A percentile compares a stretch with the other conserved stretches of the same genome.
These are phyloP conservation scores for Wallacemonas sp. DNA, from an alignment of 208 protist species.

Conservation along the genomic window DNA sequence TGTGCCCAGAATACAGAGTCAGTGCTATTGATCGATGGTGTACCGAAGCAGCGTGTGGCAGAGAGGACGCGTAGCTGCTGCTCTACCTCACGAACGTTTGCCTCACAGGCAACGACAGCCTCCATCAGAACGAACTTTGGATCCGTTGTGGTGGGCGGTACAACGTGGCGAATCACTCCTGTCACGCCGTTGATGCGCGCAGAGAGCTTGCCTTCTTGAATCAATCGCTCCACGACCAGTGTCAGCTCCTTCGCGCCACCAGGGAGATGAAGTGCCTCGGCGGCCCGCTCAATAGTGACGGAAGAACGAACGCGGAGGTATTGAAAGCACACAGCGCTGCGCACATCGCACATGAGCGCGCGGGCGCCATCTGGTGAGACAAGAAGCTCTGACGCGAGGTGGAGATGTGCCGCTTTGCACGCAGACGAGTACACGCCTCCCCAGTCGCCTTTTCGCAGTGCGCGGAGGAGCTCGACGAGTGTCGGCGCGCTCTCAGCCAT, in stretches of 20 bases:
- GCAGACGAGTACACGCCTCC: constrained; percentile 23
- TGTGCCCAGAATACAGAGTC: neutral
- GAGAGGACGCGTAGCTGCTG: constrained; percentile 24
- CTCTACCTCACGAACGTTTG: constrained; percentile 10
- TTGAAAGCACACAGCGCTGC: constrained; percentile 33
- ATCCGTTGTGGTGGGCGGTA: constrained; percentile 8
- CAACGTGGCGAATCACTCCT: constrained; percentile 11
- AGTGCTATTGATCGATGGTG: neutral
- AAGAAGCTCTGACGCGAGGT: constrained; percentile 9
- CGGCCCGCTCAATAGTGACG: neutral
- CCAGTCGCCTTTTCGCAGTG: constrained; percentile 25
- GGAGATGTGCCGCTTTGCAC: constrained; percentile 16
- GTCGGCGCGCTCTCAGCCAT: constrained; percentile 29
- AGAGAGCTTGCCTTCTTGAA: neutral
- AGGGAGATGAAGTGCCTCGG: neutral
- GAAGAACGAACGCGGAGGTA: constrained; percentile 11
- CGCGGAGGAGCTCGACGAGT: constrained; percentile 18
- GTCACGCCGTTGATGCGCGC: constrained; percentile 12
- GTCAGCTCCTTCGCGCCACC: constrained; percentile 1
- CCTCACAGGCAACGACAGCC: constrained; percentile 16
- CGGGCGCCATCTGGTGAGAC: constrained; percentile 1
- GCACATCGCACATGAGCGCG: constrained; percentile 21
- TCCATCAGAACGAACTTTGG: constrained; percentile 9
- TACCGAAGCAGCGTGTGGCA: neutral
- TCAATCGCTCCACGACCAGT: neutral